Evolutionary conservation across 169 alveolate species (phyloP).

Genomic region (Plasmodium coatneyi): DNA sequence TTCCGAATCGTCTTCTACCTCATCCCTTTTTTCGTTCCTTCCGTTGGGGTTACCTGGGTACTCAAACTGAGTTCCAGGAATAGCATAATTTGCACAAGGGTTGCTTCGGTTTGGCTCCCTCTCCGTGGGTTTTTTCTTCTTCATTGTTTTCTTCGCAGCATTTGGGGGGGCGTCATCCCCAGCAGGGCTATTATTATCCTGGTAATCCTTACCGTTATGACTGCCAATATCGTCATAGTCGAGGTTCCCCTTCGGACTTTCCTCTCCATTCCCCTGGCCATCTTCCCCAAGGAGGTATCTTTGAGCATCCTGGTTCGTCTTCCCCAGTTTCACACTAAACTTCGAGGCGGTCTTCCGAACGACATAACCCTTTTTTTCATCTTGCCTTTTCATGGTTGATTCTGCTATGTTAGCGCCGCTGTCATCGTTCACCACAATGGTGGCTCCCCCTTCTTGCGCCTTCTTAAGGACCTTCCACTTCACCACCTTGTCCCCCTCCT

Average conservation of each 20-base stretch:
- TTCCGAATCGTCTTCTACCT: conserved; percentile 19
- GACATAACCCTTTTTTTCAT: background rate
- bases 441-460: conserved; percentile 1
- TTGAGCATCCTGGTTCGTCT: background rate
- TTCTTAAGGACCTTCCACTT: conserved; percentile 24
- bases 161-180: background rate
- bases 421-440: background rate
- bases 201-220: background rate
- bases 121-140: background rate
- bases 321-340: background rate
- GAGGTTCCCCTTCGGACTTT: background rate
- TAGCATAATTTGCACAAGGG: background rate
- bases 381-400: background rate
- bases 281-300: background rate
- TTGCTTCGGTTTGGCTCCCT: background rate
- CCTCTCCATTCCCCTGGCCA: background rate
- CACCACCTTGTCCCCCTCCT: conserved; percentile 7
- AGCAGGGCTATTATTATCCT: background rate
- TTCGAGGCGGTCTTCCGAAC: background rate
- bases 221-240: background rate
- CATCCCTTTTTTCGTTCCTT: background rate
- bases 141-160: background rate
- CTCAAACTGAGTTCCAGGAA: background rate
- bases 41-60: background rate
- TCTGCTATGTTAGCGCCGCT: background rate